Percentiles rank a stretch among this genome's conserved stretches.
Conservation (phyloP, 2,329 filamentous ascomycete species). For the Penicillium olsonii region DNA sequence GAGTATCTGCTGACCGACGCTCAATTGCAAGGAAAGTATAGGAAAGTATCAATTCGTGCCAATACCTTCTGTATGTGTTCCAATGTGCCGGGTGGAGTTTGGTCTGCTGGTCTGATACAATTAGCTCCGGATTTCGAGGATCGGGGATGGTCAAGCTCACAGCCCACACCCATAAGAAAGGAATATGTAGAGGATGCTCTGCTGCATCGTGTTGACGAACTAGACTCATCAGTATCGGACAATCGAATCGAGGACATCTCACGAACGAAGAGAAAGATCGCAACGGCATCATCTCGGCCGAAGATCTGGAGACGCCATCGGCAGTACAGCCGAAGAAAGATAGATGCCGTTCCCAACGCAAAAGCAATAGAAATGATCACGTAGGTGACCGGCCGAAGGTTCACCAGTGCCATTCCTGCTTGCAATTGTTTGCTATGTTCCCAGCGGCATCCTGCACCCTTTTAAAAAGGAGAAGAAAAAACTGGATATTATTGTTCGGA, state of each 20-base stretch:
- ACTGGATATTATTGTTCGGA: too few species aligned
- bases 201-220: neutral
- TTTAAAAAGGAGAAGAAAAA: neutral
- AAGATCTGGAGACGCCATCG: neutral
- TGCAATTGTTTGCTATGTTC: neutral
- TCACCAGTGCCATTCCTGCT: neutral
- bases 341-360: neutral
- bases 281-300: neutral
- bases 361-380: neutral
- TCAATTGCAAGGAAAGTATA: too few species aligned
- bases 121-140: neutral
- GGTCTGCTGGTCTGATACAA: neutral
- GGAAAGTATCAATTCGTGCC: too few species aligned
- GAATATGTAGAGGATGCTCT: neutral
- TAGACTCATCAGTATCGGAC: neutral
- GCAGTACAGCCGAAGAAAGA: neutral
- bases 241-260: accelerated
- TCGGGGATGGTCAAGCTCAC: neutral
- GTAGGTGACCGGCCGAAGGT: neutral
- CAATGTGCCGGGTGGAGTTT: neutral
- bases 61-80: neutral
- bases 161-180: neutral
- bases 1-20: neutral
- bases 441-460: neutral
- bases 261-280: neutral